Percentiles rank a stretch among this genome's conserved stretches.
These are phyloP conservation scores for Oryza punctata DNA, from an alignment of 176 grass and related monocot genomes.

Conservation along the genomic window DNA sequence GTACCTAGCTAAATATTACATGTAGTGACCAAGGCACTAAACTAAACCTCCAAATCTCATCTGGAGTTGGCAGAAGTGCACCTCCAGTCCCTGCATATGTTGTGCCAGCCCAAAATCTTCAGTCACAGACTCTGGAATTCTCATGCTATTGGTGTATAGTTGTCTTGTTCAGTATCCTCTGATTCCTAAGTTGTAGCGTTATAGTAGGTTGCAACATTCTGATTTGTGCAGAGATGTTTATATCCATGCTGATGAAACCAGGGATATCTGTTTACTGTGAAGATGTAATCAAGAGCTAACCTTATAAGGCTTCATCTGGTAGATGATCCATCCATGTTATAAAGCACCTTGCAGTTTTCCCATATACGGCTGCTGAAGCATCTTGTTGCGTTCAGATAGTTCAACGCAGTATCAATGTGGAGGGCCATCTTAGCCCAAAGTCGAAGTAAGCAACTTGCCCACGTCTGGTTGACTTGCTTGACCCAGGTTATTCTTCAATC, in stretches of 20 bases:
- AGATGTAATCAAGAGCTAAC: neutral
- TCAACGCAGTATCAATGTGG: neutral
- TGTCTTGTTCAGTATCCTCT: neutral
- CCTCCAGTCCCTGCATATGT: neutral
- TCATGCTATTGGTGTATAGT: neutral
- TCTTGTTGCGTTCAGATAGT: constrained; percentile 31
- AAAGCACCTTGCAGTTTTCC: no score
- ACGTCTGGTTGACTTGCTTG: constrained; percentile 31
- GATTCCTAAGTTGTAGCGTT: neutral
- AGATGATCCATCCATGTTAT: neutral
- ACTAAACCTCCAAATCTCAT: neutral
- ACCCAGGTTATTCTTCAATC: neutral
- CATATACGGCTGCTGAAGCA: neutral
- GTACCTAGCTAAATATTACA: neutral
- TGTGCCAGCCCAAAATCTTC: neutral
- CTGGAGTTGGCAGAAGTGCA: neutral
- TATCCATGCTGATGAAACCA: neutral
- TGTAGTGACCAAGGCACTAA: neutral
- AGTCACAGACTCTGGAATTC: neutral
- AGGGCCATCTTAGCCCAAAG: constrained; percentile 3
- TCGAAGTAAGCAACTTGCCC: constrained; percentile 24
- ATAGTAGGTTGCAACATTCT: neutral
- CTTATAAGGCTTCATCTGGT: neutral
- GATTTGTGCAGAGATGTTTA: neutral
- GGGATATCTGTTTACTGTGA: neutral